phyloP scores from a whole-genome alignment of 139 green algal genomes.

The Tetraselmis chui region DNA sequence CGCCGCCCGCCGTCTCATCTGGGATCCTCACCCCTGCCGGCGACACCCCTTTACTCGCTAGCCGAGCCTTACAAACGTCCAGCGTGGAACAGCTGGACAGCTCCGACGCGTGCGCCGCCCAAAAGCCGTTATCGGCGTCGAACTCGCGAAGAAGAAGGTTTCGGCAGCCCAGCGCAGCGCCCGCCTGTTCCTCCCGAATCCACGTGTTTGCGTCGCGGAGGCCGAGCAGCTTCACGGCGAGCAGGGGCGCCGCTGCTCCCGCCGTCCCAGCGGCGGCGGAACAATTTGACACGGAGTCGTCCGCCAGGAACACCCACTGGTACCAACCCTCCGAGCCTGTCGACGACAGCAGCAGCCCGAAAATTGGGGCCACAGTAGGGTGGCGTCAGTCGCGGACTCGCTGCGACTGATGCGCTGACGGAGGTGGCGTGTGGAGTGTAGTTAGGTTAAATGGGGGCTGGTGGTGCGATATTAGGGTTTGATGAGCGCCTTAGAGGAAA shows the following conservation, averaged over 20 bases:
- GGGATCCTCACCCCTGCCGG: no score
- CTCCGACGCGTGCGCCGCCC: neutral
- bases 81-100: neutral
- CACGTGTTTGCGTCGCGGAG: neutral
- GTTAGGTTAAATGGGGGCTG: no score
- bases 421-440: no score
- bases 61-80: no score
- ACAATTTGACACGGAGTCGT: no score
- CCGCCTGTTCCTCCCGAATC: neutral
- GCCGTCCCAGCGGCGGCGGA: no score
- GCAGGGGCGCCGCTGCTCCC: neutral
- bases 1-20: no score
- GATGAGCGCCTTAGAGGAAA: no score
- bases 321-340: neutral
- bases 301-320: neutral
- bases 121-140: neutral
- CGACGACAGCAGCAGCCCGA: neutral
- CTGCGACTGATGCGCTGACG: no score
- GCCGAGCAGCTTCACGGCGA: neutral
- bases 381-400: neutral
- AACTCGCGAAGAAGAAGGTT: neutral
- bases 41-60: no score
- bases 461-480: no score
- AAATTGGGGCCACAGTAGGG: neutral
- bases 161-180: neutral